Percentiles rank a stretch among this genome's conserved stretches.
Evolutionary conservation across 2,329 filamentous ascomycete species (phyloP).

Genomic region (Biscogniauxia marginata): DNA sequence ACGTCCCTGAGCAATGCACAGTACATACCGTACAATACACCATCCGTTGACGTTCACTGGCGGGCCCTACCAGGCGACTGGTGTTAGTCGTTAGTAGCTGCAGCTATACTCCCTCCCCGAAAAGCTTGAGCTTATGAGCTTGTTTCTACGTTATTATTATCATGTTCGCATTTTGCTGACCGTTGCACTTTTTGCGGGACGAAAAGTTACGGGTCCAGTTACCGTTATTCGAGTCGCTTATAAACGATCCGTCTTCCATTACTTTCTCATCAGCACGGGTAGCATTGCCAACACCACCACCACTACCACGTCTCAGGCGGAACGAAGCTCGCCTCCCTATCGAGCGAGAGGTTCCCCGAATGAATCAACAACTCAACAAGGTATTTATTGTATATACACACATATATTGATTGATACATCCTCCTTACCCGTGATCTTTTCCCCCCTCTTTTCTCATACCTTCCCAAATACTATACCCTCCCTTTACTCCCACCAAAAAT

Average conservation of each 20-base stretch:
- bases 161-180: slow-evolving; percentile 1
- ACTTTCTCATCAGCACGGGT: neutral
- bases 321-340: slow-evolving; percentile 36
- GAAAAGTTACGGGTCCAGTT: slow-evolving; percentile 24
- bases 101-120: slow-evolving; percentile 1
- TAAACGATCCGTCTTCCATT: slow-evolving; percentile 19
- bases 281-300: slow-evolving; percentile 7
- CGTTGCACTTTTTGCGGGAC: neutral
- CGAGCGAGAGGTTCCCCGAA: slow-evolving; percentile 39
- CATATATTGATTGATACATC: slow-evolving; percentile 12
- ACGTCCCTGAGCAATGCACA: neutral
- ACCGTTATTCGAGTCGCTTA: slow-evolving; percentile 20
- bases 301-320: slow-evolving; percentile 25
- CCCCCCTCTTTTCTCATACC: slow-evolving; percentile 2
- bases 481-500: slow-evolving; percentile 10
- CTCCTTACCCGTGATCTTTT: slow-evolving; percentile 11
- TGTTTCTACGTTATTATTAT: neutral
- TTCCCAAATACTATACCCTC: slow-evolving; percentile 4
- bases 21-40: neutral
- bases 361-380: slow-evolving; percentile 47
- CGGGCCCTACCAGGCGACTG: neutral
- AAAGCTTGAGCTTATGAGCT: neutral
- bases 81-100: slow-evolving; percentile 14
- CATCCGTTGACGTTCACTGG: slow-evolving; percentile 4
- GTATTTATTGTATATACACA: slow-evolving; percentile 34